A percentile compares a stretch with the other conserved stretches of the same genome.
Conservation (phyloP, 2,329 filamentous ascomycete genomes). For the Epichloe uncinata region DNA sequence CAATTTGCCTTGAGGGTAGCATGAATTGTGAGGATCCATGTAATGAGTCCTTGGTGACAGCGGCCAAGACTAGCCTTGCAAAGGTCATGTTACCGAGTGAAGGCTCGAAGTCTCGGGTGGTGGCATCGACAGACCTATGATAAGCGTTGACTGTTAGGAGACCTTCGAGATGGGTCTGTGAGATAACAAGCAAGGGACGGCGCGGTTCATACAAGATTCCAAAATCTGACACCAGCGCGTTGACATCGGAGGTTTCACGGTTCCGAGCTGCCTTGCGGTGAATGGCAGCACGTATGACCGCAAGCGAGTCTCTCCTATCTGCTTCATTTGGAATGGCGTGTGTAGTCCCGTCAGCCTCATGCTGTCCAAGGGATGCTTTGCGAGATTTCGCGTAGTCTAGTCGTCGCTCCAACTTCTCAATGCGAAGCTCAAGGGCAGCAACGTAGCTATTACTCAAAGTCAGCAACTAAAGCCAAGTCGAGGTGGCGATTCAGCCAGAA, state of each 20-base stretch:
- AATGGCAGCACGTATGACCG: conserved; percentile 47
- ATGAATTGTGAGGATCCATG: conserved; percentile 45
- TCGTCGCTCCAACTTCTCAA: conserved; percentile 75
- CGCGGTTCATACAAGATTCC: conserved; percentile 73
- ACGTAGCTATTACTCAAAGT: conserved; percentile 52
- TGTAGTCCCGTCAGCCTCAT: conserved; percentile 38
- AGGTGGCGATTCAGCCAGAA: not conserved
- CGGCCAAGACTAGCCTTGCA: conserved; percentile 74
- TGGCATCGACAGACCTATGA: conserved; percentile 77
- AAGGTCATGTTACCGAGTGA: conserved; percentile 86
- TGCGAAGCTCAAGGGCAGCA: conserved; percentile 79
- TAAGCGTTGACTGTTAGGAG: not conserved
- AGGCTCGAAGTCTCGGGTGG: conserved; percentile 83
- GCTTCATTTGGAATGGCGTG: conserved; percentile 17
- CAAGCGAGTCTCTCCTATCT: conserved; percentile 51
- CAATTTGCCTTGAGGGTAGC: conserved; percentile 60
- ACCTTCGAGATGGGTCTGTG: not conserved
- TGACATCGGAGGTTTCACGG: conserved; percentile 73
- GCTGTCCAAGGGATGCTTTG: conserved; percentile 55
- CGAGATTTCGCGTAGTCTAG: conserved; percentile 57
- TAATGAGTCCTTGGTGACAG: conserved; percentile 60
- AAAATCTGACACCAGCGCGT: conserved; percentile 87
- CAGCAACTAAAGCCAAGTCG: not conserved
- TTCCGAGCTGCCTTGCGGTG: conserved; percentile 50
- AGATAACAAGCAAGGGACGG: not conserved